These are phyloP conservation scores for Cardamine chenopodiifolia DNA, from an alignment of 345 rosid species.

Conservation along the genomic window DNA sequence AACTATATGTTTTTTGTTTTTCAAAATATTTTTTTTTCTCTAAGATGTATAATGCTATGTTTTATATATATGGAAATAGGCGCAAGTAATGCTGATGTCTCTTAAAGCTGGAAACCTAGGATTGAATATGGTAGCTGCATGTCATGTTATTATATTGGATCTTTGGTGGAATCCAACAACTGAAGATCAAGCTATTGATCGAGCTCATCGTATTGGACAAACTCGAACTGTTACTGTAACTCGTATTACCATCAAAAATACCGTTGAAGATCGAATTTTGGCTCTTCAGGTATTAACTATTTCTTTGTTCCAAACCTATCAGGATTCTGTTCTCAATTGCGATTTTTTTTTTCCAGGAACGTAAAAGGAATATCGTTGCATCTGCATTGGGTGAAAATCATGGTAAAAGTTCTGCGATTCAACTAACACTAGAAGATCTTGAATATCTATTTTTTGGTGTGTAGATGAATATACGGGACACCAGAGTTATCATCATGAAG, in stretches of 20 bases:
- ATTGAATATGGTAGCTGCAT: conserved; percentile 92
- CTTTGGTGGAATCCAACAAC: conserved; percentile 98
- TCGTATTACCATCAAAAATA: conserved; percentile 71
- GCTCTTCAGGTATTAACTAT: conserved; percentile 76
- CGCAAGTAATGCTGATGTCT: conserved; percentile 85
- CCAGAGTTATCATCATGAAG: neutral
- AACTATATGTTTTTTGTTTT: conserved; percentile 19
- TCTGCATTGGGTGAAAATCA: conserved; percentile 89
- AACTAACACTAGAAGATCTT: conserved; percentile 77
- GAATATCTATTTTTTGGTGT: conserved; percentile 55
- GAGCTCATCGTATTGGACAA: conserved; percentile 97
- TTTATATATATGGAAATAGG: conserved; percentile 45
- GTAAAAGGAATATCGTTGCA: conserved; percentile 83
- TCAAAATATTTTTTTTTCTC: conserved; percentile 5
- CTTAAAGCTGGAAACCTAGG: conserved; percentile 95
- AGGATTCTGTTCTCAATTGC: neutral
- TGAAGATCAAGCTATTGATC: conserved; percentile 49
- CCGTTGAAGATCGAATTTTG: conserved; percentile 81
- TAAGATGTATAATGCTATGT: neutral
- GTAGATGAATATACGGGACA: conserved; percentile 42
- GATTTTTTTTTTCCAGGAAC: conserved; percentile 54
- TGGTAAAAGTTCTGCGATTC: conserved; percentile 60
- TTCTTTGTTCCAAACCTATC: conserved; percentile 3
- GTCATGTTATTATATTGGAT: conserved; percentile 86
- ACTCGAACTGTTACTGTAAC: conserved; percentile 83